Evolutionary conservation across 176 grass and related monocot genomes (phyloP).

Genomic region (Puccinellia tenuiflora): DNA sequence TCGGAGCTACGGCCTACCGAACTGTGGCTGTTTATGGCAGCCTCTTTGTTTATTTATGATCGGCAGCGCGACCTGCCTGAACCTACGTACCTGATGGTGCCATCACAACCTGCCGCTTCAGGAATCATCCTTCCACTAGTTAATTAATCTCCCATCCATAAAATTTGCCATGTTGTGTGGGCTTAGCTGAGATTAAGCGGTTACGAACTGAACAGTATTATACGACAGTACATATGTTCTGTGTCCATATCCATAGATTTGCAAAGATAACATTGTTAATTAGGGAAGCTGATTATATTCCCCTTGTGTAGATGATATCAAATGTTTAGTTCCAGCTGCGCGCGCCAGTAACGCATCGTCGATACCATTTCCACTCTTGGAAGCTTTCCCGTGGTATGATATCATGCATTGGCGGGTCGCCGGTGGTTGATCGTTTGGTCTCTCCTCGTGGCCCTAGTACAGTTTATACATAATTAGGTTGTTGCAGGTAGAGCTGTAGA

Average conservation of each 20-base stretch:
- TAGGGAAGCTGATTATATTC: neutral
- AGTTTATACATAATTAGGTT: conserved; percentile 1
- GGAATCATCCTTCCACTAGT: neutral
- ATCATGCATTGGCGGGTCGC: neutral
- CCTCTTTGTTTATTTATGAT: neutral
- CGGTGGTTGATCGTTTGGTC: neutral
- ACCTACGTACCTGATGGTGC: conserved; percentile 13
- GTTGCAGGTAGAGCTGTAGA: conserved; percentile 27
- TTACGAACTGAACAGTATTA: neutral
- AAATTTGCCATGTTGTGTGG: neutral
- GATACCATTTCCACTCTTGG: neutral
- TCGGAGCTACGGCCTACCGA: conserved; percentile 14
- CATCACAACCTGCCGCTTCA: neutral
- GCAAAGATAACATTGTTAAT: neutral
- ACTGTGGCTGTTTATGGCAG: conserved; percentile 4
- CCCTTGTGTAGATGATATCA: neutral
- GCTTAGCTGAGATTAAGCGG: neutral
- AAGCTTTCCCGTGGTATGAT: neutral
- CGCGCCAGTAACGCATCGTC: neutral
- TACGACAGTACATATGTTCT: neutral
- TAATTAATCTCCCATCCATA: neutral
- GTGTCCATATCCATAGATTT: neutral
- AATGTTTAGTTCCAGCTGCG: neutral
- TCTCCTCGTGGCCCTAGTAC: neutral
- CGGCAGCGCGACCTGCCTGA: neutral